Conservation (phyloP, 1,284 basidiomycete genomes). For the Ustilago shanxiensis region DNA sequence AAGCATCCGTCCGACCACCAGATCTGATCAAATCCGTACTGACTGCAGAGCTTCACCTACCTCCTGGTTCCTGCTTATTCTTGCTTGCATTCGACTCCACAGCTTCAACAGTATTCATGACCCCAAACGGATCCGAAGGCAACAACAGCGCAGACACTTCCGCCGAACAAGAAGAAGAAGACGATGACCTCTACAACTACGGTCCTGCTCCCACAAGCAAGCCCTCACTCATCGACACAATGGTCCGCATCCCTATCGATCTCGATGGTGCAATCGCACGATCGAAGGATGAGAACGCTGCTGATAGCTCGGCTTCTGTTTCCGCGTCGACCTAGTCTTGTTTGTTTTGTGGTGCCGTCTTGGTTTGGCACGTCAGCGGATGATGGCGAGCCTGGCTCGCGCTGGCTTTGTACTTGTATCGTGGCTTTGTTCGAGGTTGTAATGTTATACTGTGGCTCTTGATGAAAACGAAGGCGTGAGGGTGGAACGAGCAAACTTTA, state of each 20-base stretch:
- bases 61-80: not conserved
- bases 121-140: slow-evolving; percentile 4
- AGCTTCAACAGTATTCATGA: slow-evolving; percentile 43
- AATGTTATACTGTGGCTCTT: not conserved
- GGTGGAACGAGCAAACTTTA: too few species aligned
- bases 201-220: slow-evolving; percentile 32
- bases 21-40: not conserved
- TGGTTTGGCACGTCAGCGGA: too few species aligned
- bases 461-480: too few species aligned
- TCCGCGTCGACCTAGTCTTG: slow-evolving; percentile 7
- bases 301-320: slow-evolving; percentile 17
- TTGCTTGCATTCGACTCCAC: not conserved
- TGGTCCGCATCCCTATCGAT: slow-evolving; percentile 54
- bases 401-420: slow-evolving; percentile 31
- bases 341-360: not conserved
- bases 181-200: slow-evolving; percentile 45
- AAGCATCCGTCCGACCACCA: slow-evolving; percentile 6
- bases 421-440: slow-evolving; percentile 11
- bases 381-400: too few species aligned
- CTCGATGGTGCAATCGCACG: slow-evolving; percentile 40
- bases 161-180: slow-evolving; percentile 33
- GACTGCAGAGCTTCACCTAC: too few species aligned
- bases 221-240: slow-evolving; percentile 50
- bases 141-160: slow-evolving; percentile 23
- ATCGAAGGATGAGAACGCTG: slow-evolving; percentile 27